These are phyloP conservation scores for Aspergillus felis DNA, from an alignment of 2,329 filamentous ascomycete genomes.

Conservation along the genomic window DNA sequence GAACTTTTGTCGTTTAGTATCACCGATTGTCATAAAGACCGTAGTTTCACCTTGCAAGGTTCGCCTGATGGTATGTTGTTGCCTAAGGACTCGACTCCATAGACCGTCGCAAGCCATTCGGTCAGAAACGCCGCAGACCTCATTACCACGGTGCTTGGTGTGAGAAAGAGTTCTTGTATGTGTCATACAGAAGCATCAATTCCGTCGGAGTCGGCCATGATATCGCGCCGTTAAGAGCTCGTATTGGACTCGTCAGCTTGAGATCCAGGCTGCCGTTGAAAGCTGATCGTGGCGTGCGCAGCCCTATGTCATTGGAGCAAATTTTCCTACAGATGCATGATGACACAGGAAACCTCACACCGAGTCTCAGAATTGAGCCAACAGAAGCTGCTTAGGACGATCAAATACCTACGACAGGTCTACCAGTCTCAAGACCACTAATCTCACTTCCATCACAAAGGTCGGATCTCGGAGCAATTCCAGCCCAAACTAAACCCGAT, in stretches of 20 bases:
- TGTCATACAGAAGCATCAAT: background rate
- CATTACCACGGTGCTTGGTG: background rate
- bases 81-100: background rate
- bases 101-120: background rate
- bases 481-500: conserved; percentile 22
- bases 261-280: background rate
- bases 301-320: background rate
- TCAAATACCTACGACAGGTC: background rate
- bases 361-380: background rate
- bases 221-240: background rate
- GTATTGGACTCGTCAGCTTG: background rate
- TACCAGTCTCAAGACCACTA: no score
- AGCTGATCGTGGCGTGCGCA: background rate
- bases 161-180: background rate
- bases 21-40: background rate
- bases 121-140: background rate
- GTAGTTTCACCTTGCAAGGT: background rate
- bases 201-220: background rate
- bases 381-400: background rate
- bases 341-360: background rate
- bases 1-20: background rate
- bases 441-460: background rate
- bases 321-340: background rate
- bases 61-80: background rate
- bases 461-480: background rate